Evolutionary conservation across 2,329 filamentous ascomycete genomes (phyloP).

Genomic region (Endoconidiophora laricicola): DNA sequence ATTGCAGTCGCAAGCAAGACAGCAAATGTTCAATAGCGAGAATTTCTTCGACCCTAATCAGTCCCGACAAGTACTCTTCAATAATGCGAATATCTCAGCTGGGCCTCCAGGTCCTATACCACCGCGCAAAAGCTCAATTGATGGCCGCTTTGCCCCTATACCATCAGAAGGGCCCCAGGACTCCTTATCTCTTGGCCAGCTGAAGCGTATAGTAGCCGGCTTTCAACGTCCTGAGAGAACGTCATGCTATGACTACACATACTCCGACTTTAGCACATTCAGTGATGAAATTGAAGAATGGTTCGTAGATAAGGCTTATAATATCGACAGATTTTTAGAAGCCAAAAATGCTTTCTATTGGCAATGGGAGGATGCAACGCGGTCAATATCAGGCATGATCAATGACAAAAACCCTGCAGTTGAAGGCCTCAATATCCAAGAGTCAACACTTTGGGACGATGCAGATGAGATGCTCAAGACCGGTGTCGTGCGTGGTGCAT

Average conservation of each 20-base stretch:
- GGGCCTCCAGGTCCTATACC: slow-evolving; percentile 4
- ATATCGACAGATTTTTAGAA: slow-evolving; percentile 61
- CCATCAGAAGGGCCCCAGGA: slow-evolving; percentile 25
- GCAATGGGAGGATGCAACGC: slow-evolving; percentile 45
- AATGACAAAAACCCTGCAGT: slow-evolving; percentile 19
- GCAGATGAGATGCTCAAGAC: slow-evolving; percentile 29
- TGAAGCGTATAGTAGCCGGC: slow-evolving; percentile 57
- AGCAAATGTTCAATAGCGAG: not conserved
- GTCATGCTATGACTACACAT: slow-evolving; percentile 67
- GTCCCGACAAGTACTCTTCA: slow-evolving; percentile 4
- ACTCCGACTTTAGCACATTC: slow-evolving; percentile 55
- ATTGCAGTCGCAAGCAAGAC: not conserved
- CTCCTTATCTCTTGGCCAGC: slow-evolving; percentile 59
- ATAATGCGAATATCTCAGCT: not conserved
- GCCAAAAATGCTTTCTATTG: slow-evolving; percentile 63
- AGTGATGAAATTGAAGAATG: slow-evolving; percentile 91
- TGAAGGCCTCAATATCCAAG: slow-evolving; percentile 14
- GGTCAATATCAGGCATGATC: slow-evolving; percentile 13
- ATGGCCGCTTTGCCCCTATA: slow-evolving; percentile 23
- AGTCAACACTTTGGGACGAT: slow-evolving; percentile 43
- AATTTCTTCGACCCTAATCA: slow-evolving; percentile 2
- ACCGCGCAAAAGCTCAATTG: slow-evolving; percentile 15
- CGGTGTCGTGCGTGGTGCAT: slow-evolving; percentile 38
- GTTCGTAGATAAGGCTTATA: slow-evolving; percentile 84
- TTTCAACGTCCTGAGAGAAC: slow-evolving; percentile 52